A percentile compares a stretch with the other conserved stretches of the same genome.
These are phyloP conservation scores for Diaporthe vexans DNA, from an alignment of 2,329 filamentous ascomycete genomes.

Conservation along the genomic window DNA sequence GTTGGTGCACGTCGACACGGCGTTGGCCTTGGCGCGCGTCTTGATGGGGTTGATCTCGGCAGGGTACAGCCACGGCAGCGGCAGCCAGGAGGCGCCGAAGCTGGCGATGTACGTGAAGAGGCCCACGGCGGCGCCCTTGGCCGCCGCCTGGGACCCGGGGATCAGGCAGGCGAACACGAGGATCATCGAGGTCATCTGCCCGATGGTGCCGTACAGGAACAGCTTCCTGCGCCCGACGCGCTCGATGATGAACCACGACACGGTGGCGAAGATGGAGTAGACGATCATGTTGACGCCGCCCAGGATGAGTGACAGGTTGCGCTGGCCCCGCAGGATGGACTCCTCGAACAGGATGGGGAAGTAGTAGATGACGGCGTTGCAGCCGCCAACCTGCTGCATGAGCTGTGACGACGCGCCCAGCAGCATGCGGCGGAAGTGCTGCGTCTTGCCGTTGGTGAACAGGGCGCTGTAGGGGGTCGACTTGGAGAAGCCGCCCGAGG, in stretches of 20 bases:
- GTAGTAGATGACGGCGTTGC: conserved; percentile 73
- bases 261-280: conserved; percentile 72
- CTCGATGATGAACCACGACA: conserved; percentile 64
- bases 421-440: conserved; percentile 75
- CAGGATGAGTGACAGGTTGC: conserved; percentile 65
- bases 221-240: conserved; percentile 70
- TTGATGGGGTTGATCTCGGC: conserved; percentile 72
- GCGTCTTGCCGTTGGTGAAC: conserved; percentile 73
- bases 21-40: conserved; percentile 74
- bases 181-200: conserved; percentile 73
- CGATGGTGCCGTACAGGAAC: conserved; percentile 74
- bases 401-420: conserved; percentile 71
- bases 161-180: conserved; percentile 57
- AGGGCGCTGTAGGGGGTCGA: conserved; percentile 66
- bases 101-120: conserved; percentile 62
- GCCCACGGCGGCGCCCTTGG: conserved; percentile 59
- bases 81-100: conserved; percentile 60
- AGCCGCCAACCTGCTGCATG: conserved; percentile 73
- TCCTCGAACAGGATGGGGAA: conserved; percentile 70
- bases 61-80: conserved; percentile 74
- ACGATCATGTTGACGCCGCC: conserved; percentile 70
- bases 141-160: conserved; percentile 50
- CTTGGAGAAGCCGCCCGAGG: conserved; percentile 62
- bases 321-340: conserved; percentile 55
- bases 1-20: conserved; percentile 72